Evolutionary conservation across 2,329 filamentous ascomycete species (phyloP).

Genomic region (Pseudogymnoascus pannorum): DNA sequence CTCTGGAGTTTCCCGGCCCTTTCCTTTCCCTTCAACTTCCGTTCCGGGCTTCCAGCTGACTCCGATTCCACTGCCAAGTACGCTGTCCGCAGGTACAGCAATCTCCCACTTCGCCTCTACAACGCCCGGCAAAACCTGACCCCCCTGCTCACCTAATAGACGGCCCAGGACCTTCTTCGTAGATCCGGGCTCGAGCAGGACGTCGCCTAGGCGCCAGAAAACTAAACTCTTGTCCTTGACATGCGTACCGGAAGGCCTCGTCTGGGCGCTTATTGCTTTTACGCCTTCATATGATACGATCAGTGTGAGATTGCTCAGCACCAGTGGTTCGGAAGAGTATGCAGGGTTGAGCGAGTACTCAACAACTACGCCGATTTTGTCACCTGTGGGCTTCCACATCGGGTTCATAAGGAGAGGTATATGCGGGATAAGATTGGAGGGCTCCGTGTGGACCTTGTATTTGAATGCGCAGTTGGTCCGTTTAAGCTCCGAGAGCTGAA

Average conservation of each 20-base stretch:
- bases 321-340: slow-evolving; percentile 39
- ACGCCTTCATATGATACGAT: slow-evolving; percentile 64
- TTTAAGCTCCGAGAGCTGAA: slow-evolving; percentile 65
- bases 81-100: slow-evolving; percentile 20
- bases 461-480: slow-evolving; percentile 80
- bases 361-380: slow-evolving; percentile 79
- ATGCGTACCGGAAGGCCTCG: slow-evolving; percentile 73
- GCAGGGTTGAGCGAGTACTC: slow-evolving; percentile 75
- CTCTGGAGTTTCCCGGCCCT: slow-evolving; percentile 36
- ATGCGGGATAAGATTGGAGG: slow-evolving; percentile 43
- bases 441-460: slow-evolving; percentile 75
- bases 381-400: slow-evolving; percentile 72
- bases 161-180: slow-evolving; percentile 74
- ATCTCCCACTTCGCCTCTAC: slow-evolving; percentile 82
- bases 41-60: slow-evolving; percentile 45
- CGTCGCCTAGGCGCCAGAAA: slow-evolving; percentile 73
- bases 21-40: slow-evolving; percentile 37
- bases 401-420: slow-evolving; percentile 56
- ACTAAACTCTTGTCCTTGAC: slow-evolving; percentile 68
- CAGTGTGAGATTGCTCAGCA: slow-evolving; percentile 67
- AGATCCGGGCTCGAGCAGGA: slow-evolving; percentile 47
- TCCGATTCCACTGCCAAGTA: slow-evolving; percentile 57
- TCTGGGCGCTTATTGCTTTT: slow-evolving; percentile 60
- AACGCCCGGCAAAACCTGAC: slow-evolving; percentile 63
- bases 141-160: slow-evolving; percentile 64